phyloP scores from a whole-genome alignment of 768 basidiomycete genomes.

The Tylopilus vinaceipallidus region DNA sequence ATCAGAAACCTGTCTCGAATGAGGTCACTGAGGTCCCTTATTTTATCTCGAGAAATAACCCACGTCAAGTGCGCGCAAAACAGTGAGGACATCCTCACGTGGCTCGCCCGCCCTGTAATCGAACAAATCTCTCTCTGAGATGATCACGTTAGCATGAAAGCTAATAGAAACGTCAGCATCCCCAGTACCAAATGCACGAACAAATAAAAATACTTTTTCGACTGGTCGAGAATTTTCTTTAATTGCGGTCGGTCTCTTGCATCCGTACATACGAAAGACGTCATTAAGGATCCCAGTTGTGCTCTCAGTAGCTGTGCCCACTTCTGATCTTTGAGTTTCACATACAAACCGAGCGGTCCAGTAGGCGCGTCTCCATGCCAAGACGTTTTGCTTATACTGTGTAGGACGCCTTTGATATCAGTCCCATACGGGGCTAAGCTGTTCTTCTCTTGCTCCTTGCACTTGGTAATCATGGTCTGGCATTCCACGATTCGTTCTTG shows the following conservation, averaged over 20 bases:
- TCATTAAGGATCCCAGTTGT: slow-evolving; percentile 58
- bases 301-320: slow-evolving; percentile 69
- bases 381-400: slow-evolving; percentile 43
- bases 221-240: slow-evolving; percentile 51
- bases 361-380: slow-evolving; percentile 71
- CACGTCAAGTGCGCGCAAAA: slow-evolving; percentile 81
- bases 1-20: slow-evolving; percentile 59
- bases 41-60: slow-evolving; percentile 13
- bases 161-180: slow-evolving; percentile 36
- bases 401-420: slow-evolving; percentile 57
- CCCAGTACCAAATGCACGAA: neutral
- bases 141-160: slow-evolving; percentile 50
- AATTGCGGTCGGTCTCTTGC: slow-evolving; percentile 57
- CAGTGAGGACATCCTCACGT: slow-evolving; percentile 57
- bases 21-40: neutral
- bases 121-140: slow-evolving; percentile 73
- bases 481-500: slow-evolving; percentile 43
- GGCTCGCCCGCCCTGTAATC: slow-evolving; percentile 79
- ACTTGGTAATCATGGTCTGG: slow-evolving; percentile 49
- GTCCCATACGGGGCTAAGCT: slow-evolving; percentile 60
- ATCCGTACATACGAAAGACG: slow-evolving; percentile 74
- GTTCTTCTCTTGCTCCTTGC: slow-evolving; percentile 53
- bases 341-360: slow-evolving; percentile 78
- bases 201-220: slow-evolving; percentile 58
- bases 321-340: slow-evolving; percentile 65